Evolutionary conservation across 2,329 filamentous ascomycete genomes (phyloP), one percentile per base, ranked within the genome.

Genomic region (Colletotrichum chlorophyti): DNA sequence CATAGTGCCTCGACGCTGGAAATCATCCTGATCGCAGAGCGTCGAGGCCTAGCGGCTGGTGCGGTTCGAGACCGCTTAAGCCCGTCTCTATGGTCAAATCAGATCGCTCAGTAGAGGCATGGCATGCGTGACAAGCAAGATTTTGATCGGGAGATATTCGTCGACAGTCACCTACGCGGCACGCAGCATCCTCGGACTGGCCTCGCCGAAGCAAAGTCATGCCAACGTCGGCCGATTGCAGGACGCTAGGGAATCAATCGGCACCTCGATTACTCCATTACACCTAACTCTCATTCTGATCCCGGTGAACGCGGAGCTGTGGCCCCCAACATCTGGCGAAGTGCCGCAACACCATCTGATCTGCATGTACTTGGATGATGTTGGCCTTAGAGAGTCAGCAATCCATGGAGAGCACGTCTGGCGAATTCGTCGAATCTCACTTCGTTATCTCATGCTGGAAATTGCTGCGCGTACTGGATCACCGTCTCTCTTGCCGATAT

Each of bases 181-280:
- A 32, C 29, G 26, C 14, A 43, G 23, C 43, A 32, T 11, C 15
- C 38, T 32, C 23, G 9, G 12, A 2, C 37, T 57, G 38, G 14
- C 27, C 50, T 32, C 24, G 15, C 8, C 31, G 12, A 9, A 6
- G 14, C 31, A 6, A 31, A 24, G 42, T 41, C 17, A 31, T 40
- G 26, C 40, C 50, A 37, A 24, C 12, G n/a, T 60, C 57, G 57
- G 51, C 32, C 24, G 42, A 35, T 38, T 29, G 38, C 51, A 50
- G 38, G 26, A 31, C 34, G 24, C 43, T 48, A 27, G 43, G 24
- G 24, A 45, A 41, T 21, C 38, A 26, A 27, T 15, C 24, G 4
- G 31, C 14, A 31, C 32, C 6, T 29, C 15, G 21, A 14, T 31
- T 24, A 27, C 57, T 38, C 51, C n/a, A 45, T 55, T 26, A 26